These are phyloP conservation scores for Bertia moriformis DNA, from an alignment of 2,329 filamentous ascomycete genomes.

Conservation along the genomic window DNA sequence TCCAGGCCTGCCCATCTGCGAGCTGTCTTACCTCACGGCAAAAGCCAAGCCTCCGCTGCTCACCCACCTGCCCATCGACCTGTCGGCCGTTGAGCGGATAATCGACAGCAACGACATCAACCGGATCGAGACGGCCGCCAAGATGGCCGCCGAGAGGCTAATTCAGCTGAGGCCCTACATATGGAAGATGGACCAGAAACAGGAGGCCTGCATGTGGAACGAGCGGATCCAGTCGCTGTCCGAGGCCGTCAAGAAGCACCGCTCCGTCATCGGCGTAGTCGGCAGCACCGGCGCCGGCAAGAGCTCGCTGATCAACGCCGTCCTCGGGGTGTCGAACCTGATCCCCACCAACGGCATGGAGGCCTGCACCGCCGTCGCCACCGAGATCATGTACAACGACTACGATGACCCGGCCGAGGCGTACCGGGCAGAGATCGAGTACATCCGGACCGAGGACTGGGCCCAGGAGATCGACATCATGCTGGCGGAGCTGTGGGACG, in stretches of 20 bases:
- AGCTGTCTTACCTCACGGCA: too few species aligned
- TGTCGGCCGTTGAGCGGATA: too few species aligned
- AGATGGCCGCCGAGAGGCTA: too few species aligned
- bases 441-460: constrained; percentile 37
- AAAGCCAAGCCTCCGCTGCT: too few species aligned
- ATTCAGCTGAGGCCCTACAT: too few species aligned
- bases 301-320: constrained; percentile 45
- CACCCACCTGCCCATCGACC: too few species aligned
- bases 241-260: constrained; percentile 15
- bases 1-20: too few species aligned
- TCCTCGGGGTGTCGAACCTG: constrained; percentile 41
- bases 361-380: constrained; percentile 46
- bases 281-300: constrained; percentile 50
- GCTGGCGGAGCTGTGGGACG: constrained; percentile 28
- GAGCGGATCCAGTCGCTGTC: too few species aligned
- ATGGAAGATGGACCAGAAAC: too few species aligned
- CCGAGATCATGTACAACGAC: constrained; percentile 41
- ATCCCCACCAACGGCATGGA: constrained; percentile 32
- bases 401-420: constrained; percentile 14
- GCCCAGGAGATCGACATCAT: constrained; percentile 30
- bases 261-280: constrained; percentile 39
- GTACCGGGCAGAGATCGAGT: constrained; percentile 42
- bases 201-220: too few species aligned
- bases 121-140: too few species aligned
- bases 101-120: too few species aligned